Percentiles rank a stretch among this genome's conserved stretches.
phyloP scores from a whole-genome alignment of 2,329 filamentous ascomycete species.

The Talaromyces pinophilus region DNA sequence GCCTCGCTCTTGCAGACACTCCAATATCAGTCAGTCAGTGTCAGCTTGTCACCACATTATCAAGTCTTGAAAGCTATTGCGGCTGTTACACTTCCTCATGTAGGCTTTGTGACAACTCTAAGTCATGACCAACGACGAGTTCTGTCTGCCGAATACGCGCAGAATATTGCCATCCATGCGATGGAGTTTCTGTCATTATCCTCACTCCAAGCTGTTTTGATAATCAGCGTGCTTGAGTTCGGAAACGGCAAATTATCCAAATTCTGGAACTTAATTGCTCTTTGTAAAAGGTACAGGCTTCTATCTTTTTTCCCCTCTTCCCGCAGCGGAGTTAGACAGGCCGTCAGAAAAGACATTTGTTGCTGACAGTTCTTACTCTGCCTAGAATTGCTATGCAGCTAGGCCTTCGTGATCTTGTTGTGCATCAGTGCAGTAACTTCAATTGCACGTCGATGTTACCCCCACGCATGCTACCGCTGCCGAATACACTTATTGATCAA shows the following conservation, averaged over 20 bases:
- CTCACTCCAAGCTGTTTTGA: conserved; percentile 37
- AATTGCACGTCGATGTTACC: conserved; percentile 32
- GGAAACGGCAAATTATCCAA: conserved; percentile 35
- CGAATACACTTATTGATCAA: conserved; percentile 34
- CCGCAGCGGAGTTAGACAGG: not conserved
- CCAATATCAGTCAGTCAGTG: conserved; percentile 18
- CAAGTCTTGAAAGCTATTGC: not conserved
- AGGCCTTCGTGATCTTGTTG: conserved; percentile 34
- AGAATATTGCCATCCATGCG: conserved; percentile 33
- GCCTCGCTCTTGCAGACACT: conserved; percentile 10
- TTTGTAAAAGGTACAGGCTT: conserved; percentile 32
- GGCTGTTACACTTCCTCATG: not conserved
- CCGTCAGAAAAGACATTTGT: not conserved
- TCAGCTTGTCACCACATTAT: not conserved
- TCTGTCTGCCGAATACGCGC: conserved; percentile 30
- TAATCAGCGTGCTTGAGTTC: conserved; percentile 34
- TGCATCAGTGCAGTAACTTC: conserved; percentile 34
- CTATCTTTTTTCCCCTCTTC: not conserved
- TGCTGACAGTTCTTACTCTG: not conserved
- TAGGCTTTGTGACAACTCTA: not conserved
- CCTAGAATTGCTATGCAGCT: conserved; percentile 35
- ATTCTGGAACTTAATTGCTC: conserved; percentile 38
- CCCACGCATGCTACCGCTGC: conserved; percentile 30
- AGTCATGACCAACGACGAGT: conserved; percentile 1
- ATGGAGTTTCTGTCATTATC: conserved; percentile 33